Evolutionary conservation across 2,329 filamentous ascomycete genomes (phyloP).

Genomic region (Teratosphaeria pseudoeucalypti): DNA sequence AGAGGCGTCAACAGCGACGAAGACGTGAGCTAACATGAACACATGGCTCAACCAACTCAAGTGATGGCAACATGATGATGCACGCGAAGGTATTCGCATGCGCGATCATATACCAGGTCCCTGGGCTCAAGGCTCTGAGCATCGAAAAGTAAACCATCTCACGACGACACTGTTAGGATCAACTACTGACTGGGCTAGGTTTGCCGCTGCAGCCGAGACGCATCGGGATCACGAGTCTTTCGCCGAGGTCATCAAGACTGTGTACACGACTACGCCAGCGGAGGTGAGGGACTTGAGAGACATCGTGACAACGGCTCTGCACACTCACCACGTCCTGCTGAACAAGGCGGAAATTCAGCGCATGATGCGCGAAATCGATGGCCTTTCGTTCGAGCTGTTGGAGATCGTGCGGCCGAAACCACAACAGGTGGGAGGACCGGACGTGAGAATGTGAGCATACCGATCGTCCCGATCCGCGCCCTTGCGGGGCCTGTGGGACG

Average conservation of each 20-base stretch:
- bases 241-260: constrained; percentile 30
- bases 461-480: no score
- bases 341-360: background rate
- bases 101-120: background rate
- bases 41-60: background rate
- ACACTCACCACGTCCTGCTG: background rate
- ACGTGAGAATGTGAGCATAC: no score
- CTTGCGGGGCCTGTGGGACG: no score
- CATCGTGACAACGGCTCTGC: constrained; percentile 5
- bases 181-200: constrained; percentile 18
- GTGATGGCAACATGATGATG: background rate
- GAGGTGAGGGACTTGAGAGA: constrained; percentile 29
- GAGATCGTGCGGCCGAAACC: no score
- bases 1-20: background rate
- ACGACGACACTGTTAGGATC: background rate
- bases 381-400: background rate
- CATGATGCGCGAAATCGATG: background rate
- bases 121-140: background rate
- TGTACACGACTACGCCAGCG: constrained; percentile 32
- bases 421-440: no score
- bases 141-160: background rate
- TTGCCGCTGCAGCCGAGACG: constrained; percentile 23
- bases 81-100: background rate
- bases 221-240: constrained; percentile 26
- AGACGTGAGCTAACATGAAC: background rate